Evolutionary conservation across 2,329 filamentous ascomycete species (phyloP), one percentile per base, ranked within the genome.

Genomic region (Pyrenophora teres): DNA sequence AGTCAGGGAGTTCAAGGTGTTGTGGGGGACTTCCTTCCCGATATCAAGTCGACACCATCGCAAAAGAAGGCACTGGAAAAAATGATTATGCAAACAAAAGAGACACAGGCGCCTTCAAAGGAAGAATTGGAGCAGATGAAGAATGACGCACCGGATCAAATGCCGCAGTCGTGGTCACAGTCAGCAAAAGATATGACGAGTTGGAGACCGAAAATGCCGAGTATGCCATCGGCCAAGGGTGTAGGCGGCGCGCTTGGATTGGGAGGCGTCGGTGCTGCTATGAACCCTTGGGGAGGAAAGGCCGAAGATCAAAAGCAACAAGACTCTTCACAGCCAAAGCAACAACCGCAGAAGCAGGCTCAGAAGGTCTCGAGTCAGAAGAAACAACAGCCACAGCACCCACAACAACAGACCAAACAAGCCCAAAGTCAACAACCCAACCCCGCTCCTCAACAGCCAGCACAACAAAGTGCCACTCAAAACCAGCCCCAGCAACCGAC

Each of bases 41-140:
- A 71, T 35, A 71, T 70, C 69, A 67, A 67, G 21, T 65, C 69
- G 1, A 66, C 68, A 2, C 59, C 66, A 6, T 51, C 65, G n/a
- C 71, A 74, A 25, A 71, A 69, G 52, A 71, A 64, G 42, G 64
- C 70, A 3, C 44, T 74, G 39, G 71, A 73, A 39, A 74, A 73
- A 56, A 72, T 73, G 71, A 61, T 73, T 6, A 70, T 67, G 63
- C 71, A 73, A 50, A 64, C 61, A 2, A 71, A 65, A 27, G 69
- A 71, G 33, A 69, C 64, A 10, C 67, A 72, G 18, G 64, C 67
- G 13, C 71, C 71, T 0, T 63, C 48, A 2, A 38, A 68, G 39
- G 67, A 70, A 55, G 70, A 73, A 50, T 43, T 73, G 41, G 69
- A 73, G 46, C 41, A 63, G 44, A 71, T 74, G 70, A 70, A 67